Conservation (phyloP, 116 monocot species). For the Zostera marina region DNA sequence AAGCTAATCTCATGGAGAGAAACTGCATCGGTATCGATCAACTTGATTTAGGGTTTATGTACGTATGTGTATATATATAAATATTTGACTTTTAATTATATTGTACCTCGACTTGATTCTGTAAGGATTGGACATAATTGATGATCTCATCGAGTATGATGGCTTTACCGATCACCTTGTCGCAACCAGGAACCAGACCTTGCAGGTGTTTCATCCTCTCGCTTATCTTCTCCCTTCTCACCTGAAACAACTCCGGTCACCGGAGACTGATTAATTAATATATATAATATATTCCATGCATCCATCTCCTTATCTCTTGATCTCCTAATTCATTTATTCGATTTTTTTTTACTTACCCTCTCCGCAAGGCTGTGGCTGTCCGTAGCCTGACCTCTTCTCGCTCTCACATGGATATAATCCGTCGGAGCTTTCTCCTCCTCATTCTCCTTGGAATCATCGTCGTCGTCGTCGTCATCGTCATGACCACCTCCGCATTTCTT, state of each 20-base stretch:
- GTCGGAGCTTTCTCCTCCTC: conserved; percentile 5
- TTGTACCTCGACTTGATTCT: conserved; percentile 27
- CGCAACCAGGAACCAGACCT: conserved; percentile 64
- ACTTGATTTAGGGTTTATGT: neutral
- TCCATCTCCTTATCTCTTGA: too few species aligned
- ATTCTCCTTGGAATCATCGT: too few species aligned
- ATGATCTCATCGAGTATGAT: conserved; percentile 25
- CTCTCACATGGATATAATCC: conserved; percentile 11
- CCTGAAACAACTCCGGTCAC: conserved; percentile 21
- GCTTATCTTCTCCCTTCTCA: conserved; percentile 72
- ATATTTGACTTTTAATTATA: too few species aligned
- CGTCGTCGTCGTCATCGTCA: too few species aligned
- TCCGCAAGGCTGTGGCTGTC: conserved; percentile 60
- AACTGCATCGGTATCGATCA: conserved; percentile 15
- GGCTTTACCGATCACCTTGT: conserved; percentile 15
- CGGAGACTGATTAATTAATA: too few species aligned
- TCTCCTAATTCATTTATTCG: neutral
- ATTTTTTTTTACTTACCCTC: conserved; percentile 17
- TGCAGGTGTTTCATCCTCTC: conserved; percentile 68
- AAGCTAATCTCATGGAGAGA: conserved; percentile 52
- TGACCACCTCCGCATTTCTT: neutral
- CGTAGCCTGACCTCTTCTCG: conserved; percentile 41
- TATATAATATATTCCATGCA: too few species aligned
- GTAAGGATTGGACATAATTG: conserved; percentile 28
- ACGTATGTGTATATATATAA: too few species aligned